Conservation (phyloP, 345 rosid genomes). For the Stellera chamaejasme region DNA sequence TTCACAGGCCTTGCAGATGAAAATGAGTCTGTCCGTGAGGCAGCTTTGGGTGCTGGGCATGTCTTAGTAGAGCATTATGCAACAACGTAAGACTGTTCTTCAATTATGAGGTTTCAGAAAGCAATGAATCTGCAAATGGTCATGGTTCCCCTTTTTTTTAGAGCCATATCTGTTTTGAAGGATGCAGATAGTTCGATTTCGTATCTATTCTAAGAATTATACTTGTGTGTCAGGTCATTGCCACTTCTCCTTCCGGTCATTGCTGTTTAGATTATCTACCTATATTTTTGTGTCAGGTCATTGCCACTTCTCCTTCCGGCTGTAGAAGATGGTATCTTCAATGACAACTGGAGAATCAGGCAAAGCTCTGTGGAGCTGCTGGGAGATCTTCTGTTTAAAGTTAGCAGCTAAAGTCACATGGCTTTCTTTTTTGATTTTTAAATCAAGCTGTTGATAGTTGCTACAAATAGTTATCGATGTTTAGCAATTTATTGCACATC, state of each 20-base stretch:
- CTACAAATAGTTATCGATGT: no score
- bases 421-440: background rate
- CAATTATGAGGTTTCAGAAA: background rate
- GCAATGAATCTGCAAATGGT: no score
- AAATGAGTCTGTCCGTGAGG: constrained; percentile 98
- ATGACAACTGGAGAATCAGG: constrained; percentile 96
- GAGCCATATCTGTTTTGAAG: no score
- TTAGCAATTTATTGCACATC: constrained; percentile 7
- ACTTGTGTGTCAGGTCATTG: constrained; percentile 47
- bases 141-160: no score
- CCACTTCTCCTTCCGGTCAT: constrained; percentile 98
- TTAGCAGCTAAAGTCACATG: constrained; percentile 11
- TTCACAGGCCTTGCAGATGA: constrained; percentile 93
- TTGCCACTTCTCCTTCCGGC: constrained; percentile 98
- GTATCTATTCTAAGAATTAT: no score
- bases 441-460: background rate
- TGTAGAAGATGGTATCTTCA: constrained; percentile 96
- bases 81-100: constrained; percentile 48
- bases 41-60: constrained; percentile 98
- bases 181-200: no score
- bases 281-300: constrained; percentile 40
- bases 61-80: constrained; percentile 97
- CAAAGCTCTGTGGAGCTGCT: constrained; percentile 98
- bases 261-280: background rate
- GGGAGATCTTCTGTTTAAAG: constrained; percentile 97